Base-by-base conservation (phyloP, 1,139 yeast species). In the Taphrina communis region DNA sequence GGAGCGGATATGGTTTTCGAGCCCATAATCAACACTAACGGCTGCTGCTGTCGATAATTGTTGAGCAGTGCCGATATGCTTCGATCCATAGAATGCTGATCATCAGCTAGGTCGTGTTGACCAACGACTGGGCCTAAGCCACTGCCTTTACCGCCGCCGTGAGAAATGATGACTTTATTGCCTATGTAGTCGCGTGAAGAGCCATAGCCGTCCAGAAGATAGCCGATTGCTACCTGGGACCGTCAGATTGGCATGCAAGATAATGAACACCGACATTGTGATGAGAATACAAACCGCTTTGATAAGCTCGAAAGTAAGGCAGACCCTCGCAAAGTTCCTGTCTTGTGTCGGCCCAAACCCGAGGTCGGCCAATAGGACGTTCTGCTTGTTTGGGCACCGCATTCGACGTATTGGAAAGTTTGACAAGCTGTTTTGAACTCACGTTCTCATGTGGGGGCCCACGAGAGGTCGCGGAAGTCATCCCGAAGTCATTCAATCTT, bases 321-420 rank as follows among this genome's bases (percentile, higher is more conserved):
- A 55, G 12, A 25, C 63, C 66, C 44, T 67, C 70, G 46, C 70
- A 67, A 44, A 67, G 68, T 48, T 67, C 70, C 50, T 67, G 70
- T n/a, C 58, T 21, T 9, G 70, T 67, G 46, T 67, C 46, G 19
- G 62, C 53, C 53, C 53, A 50, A 11, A 50, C 53, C 9, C 8
- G n/a, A 25, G 53, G 53, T n/a, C 21, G 31, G 2, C 53, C 53
- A 21, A 50, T 21, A 4, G 4, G 4, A 25, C 31, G 31, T 4
- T 25, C 31, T 25, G 31, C 31, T 4, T 25, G 31, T 25, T 25
- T 25, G 2, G 31, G 31, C 4, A 2, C 4, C 4, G 31, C 4
- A 4, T 4, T 25, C 31, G 31, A 4, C 2, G 31, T 25, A 25
- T 25, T 25, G 4, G 31, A 2, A 25, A 4, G 31, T 25, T 2